Evolutionary conservation across 495 filamentous ascomycete genomes (phyloP).

Genomic region (Tirmania nivea): DNA sequence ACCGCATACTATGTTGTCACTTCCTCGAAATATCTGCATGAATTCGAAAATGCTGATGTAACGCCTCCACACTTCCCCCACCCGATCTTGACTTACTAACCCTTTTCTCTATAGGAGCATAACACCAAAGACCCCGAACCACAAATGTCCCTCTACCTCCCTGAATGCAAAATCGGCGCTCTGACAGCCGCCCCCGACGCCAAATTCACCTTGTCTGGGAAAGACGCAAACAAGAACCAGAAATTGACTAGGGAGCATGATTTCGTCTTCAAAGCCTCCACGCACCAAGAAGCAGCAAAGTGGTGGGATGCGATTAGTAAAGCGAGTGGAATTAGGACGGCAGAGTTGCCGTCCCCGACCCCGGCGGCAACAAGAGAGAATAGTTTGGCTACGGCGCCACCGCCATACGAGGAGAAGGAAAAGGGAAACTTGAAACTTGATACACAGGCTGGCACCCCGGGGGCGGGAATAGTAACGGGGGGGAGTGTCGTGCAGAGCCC

Average conservation of each 20-base stretch:
- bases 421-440: too few species aligned
- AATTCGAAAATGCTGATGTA: slow-evolving; percentile 62
- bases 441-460: too few species aligned
- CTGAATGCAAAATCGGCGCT: slow-evolving; percentile 63
- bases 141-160: slow-evolving; percentile 74
- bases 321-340: neutral
- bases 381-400: neutral
- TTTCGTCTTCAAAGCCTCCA: slow-evolving; percentile 33
- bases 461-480: too few species aligned
- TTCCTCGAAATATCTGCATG: slow-evolving; percentile 65
- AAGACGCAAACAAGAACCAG: slow-evolving; percentile 46
- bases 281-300: slow-evolving; percentile 4
- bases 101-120: neutral
- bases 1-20: slow-evolving; percentile 79
- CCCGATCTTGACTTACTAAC: neutral
- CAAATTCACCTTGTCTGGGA: slow-evolving; percentile 90
- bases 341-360: neutral
- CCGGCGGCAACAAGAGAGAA: neutral
- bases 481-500: too few species aligned
- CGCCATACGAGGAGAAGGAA: too few species aligned
- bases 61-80: neutral
- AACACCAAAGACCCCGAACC: slow-evolving; percentile 46
- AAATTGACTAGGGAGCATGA: slow-evolving; percentile 41
- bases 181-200: slow-evolving; percentile 30
- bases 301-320: neutral